Base-by-base conservation (phyloP, 192 early-diverging fungal genomes). In the Coemansia sp. region DNA sequence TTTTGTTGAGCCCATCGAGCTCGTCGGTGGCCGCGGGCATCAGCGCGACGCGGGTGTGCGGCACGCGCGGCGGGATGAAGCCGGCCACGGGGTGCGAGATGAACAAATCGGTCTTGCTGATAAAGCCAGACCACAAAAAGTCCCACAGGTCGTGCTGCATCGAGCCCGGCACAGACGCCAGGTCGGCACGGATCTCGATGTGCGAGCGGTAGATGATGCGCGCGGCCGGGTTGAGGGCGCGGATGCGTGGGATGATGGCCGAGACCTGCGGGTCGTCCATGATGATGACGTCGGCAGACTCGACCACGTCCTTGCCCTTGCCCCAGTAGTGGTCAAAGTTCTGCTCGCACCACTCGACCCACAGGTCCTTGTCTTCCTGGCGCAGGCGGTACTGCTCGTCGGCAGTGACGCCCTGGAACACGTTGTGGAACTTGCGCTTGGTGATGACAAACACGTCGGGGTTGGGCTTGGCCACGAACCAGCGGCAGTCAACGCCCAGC, bases 381-480 rank as follows among this genome's bases (percentile, higher is more conserved):
- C 22, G 62, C 60, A 82, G 69, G 57, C 80, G 67, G 61, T 75
- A 81, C 67, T 81, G 73, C 71, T 76, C 74, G 58, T 82, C 80
- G 45, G 87, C 82, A 3, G 85, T 89, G 18, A 94, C 92, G 57
- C 92, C 92, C 81, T 94, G 92, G 55, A 93, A 79, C 10, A 93
- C 88, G 66, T 94, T 94, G 77, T 94, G 92, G 71, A 94, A 92
- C 71, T 92, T 92, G 67, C 90, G 82, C 77, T 94, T 94, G 50
- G 92, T 94, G 45, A 93, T 91, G 68, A 92, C 88, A 80, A 93
- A 94, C 5, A 94, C 87, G 48, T 91, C 90, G 17, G 91, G 91
- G 61, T 90, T 91, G 45, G 92, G 92, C 63, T 90, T 89, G 64
- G 88, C 85, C 5, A 93, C 92, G 76, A 83, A 92, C 91, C 88